A percentile compares a stretch with the other conserved stretches of the same genome.
Conservation (phyloP, 306 rosid species). For the Pterocarpus macrocarpus region DNA sequence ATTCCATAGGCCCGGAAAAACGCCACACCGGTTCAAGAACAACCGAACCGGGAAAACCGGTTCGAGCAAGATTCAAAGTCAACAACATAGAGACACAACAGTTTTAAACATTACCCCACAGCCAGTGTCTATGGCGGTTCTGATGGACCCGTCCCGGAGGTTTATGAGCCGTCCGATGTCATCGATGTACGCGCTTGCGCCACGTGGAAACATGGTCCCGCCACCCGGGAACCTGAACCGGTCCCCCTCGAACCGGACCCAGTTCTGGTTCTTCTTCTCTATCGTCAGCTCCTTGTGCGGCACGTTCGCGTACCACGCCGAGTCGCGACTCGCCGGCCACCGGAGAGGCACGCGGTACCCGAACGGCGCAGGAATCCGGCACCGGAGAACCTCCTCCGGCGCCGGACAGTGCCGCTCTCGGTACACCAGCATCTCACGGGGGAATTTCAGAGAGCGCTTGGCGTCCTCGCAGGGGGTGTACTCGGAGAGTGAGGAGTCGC, state of each 20-base stretch:
- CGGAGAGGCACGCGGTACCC: constrained; percentile 74
- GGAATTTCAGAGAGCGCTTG: constrained; percentile 70
- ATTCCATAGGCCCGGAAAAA: too few species aligned
- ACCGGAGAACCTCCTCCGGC: constrained; percentile 59
- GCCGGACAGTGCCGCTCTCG: constrained; percentile 89
- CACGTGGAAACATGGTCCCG: constrained; percentile 95
- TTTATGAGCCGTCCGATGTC: constrained; percentile 76
- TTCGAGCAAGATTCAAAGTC: constrained; percentile 5
- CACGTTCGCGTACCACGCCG: constrained; percentile 89
- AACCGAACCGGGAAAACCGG: constrained; percentile 3
- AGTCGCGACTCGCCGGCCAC: constrained; percentile 89
- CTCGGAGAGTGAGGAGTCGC: constrained; percentile 57
- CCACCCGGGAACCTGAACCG: constrained; percentile 92
- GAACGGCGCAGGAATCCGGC: constrained; percentile 77
- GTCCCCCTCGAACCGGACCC: constrained; percentile 79
- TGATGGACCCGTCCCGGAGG: constrained; percentile 76
- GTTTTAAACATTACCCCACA: constrained; percentile 71
- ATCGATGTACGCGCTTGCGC: constrained; percentile 81
- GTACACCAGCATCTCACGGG: constrained; percentile 61
- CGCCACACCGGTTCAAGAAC: constrained; percentile 1
- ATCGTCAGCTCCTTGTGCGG: constrained; percentile 87
- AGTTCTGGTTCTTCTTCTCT: constrained; percentile 94
- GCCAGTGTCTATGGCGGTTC: constrained; percentile 97
- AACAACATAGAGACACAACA: background rate
- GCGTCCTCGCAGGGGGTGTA: constrained; percentile 94